Base-by-base conservation (phyloP, 768 basidiomycete species). In the Suillus bovinus region DNA sequence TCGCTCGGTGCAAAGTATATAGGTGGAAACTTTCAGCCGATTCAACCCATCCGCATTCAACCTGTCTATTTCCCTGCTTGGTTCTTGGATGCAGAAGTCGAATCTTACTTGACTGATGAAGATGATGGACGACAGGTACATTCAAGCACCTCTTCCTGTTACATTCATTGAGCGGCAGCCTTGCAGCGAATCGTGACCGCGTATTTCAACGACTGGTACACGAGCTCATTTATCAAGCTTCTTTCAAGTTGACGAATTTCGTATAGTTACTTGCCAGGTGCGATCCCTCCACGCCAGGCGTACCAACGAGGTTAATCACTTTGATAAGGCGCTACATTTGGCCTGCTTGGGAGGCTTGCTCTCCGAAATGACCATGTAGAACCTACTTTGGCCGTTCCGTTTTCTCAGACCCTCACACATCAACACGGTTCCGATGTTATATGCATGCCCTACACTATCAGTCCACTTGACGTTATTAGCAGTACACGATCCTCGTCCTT, bases 61-160 rank as follows among this genome's bases (percentile, higher is more conserved):
- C 80, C 86, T 8, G 72, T 86, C 3, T 90, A 88, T 68, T 82
- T 86, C 58, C 88, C 88, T 4, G 81, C 78, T 13, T 90, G 88
- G 88, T 75, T 85, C 34, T 72, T 88, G 34, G 83, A 85, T 65
- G 84, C 79, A 10, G 83, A 86, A 69, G 67, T 85, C 20, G 74
- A 81, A 66, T 62, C 70, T 44, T 63, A 68, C 52, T 53, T 70
- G 24, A 34, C 38, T 29, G 55, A 39, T 39, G 38, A 36, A 6
- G 55, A 22, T 39, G 24, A 39, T 4, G 55, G 39, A 24, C 55
- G 55, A 9, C 55, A 56, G 55, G 55, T 56, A 56, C 39, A 56
- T 39, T 20, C 17, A 39, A 13, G 24, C 8, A 27, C 11, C 10
- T 56, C 36, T 27, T 38, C 36, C 16, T 56, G 24, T 27, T 56